phyloP scores from a whole-genome alignment of 805 yeast species.

The Candida gorgasii region DNA sequence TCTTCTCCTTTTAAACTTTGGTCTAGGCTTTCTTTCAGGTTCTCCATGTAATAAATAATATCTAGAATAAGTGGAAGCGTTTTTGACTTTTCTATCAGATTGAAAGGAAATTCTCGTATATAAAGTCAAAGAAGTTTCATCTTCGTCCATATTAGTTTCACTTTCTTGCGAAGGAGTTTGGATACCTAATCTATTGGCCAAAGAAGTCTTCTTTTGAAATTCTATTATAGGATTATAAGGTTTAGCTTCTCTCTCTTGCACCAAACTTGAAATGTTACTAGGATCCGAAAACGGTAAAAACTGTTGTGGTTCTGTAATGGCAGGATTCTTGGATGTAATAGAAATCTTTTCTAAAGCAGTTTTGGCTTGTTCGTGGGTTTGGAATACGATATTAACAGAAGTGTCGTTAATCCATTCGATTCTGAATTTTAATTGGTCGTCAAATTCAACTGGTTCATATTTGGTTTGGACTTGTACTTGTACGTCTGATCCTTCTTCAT shows the following conservation, averaged over 20 bases:
- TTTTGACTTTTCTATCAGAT: slow-evolving; percentile 56
- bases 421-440: slow-evolving; percentile 37
- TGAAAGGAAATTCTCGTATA: slow-evolving; percentile 51
- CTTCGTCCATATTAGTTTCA: slow-evolving; percentile 35
- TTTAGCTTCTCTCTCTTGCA: slow-evolving; percentile 42
- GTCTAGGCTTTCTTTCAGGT: slow-evolving; percentile 50
- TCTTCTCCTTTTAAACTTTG: slow-evolving; percentile 4
- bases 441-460: slow-evolving; percentile 27
- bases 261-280: slow-evolving; percentile 23
- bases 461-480: slow-evolving; percentile 12
- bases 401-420: slow-evolving; percentile 71
- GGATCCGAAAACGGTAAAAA: slow-evolving; percentile 13
- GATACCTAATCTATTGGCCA: slow-evolving; percentile 30
- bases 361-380: slow-evolving; percentile 40
- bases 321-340: slow-evolving; percentile 20
- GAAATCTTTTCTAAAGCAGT: slow-evolving; percentile 39
- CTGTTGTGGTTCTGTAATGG: slow-evolving; percentile 10
- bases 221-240: slow-evolving; percentile 39
- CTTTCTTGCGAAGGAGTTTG: slow-evolving; percentile 13
- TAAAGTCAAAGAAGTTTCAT: slow-evolving; percentile 37
- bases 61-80: slow-evolving; percentile 58
- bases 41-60: slow-evolving; percentile 73
- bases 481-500: slow-evolving; percentile 11
- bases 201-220: slow-evolving; percentile 31
- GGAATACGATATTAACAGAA: slow-evolving; percentile 56